Evolutionary conservation across 257 asterid species (phyloP).

Genomic region (Nicotiana paniculata): DNA sequence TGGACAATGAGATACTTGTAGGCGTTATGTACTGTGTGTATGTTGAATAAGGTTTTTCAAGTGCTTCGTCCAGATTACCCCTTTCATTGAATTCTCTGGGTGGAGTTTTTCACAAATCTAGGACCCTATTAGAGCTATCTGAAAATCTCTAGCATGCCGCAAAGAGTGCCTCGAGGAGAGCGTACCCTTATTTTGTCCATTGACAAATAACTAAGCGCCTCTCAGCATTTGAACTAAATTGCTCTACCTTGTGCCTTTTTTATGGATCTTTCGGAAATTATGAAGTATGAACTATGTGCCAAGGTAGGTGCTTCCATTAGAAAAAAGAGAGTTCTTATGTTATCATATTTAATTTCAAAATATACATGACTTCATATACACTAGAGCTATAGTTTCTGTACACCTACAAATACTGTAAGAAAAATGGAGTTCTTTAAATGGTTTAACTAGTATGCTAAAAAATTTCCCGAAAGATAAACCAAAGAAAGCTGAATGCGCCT

Average conservation of each 20-base stretch:
- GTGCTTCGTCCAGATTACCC: not conserved
- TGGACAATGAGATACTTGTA: not conserved
- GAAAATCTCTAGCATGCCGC: not conserved
- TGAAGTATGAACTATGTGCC: constrained; percentile 1
- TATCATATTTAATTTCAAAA: not conserved
- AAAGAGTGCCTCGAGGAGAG: not conserved
- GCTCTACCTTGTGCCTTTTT: not conserved
- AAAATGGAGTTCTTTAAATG: not conserved
- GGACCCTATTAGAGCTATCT: not conserved
- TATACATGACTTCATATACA: not conserved
- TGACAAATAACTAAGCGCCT: not conserved
- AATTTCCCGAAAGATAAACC: not conserved
- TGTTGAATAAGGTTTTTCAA: not conserved
- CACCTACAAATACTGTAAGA: not conserved
- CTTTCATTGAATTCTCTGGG: not conserved
- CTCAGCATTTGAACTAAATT: not conserved
- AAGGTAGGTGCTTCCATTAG: not conserved
- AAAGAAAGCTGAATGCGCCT: not conserved
- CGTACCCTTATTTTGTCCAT: not conserved
- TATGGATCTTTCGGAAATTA: not conserved
- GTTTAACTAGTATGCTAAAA: not conserved
- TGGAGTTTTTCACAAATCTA: not conserved
- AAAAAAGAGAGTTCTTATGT: not conserved
- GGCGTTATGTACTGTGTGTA: not conserved
- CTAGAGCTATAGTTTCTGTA: not conserved